Conservation (phyloP, 495 filamentous ascomycete species). For the Penicillium crystallinum region DNA sequence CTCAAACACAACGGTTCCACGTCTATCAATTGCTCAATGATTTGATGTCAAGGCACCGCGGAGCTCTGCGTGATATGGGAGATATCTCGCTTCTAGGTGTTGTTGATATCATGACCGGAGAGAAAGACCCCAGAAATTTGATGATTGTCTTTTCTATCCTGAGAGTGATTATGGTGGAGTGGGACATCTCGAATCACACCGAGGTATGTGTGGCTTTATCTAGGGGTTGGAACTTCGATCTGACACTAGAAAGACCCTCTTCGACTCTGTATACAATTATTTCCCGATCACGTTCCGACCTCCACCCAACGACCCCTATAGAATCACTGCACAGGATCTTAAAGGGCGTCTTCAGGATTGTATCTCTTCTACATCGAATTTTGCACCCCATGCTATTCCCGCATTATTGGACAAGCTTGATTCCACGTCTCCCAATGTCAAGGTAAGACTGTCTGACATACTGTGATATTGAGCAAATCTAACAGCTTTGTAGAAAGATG, state of each 20-base stretch:
- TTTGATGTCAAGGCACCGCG: constrained; percentile 60
- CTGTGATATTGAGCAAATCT: constrained; percentile 12
- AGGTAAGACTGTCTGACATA: constrained; percentile 37
- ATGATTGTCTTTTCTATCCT: constrained; percentile 75
- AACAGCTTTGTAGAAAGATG: constrained; percentile 54
- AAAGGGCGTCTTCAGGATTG: constrained; percentile 66
- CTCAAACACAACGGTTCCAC: constrained; percentile 56
- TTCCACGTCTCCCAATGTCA: constrained; percentile 68
- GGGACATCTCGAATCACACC: constrained; percentile 57
- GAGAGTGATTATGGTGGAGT: constrained; percentile 68
- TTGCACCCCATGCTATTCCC: constrained; percentile 66
- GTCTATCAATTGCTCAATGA: constrained; percentile 60
- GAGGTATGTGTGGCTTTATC: constrained; percentile 44
- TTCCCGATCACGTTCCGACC: constrained; percentile 75
- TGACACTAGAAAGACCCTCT: constrained; percentile 49
- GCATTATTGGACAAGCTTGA: constrained; percentile 71
- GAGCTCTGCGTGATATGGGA: constrained; percentile 51
- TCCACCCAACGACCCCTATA: constrained; percentile 69
- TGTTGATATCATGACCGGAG: constrained; percentile 64
- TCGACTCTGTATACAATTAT: constrained; percentile 73
- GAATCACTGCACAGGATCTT: constrained; percentile 68
- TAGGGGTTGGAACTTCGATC: constrained; percentile 48
- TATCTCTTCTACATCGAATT: constrained; percentile 60
- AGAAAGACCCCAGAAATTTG: constrained; percentile 72
- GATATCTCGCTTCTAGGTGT: constrained; percentile 58